phyloP scores from a whole-genome alignment of 169 alveolate species.

The Plasmodium gaboni region DNA sequence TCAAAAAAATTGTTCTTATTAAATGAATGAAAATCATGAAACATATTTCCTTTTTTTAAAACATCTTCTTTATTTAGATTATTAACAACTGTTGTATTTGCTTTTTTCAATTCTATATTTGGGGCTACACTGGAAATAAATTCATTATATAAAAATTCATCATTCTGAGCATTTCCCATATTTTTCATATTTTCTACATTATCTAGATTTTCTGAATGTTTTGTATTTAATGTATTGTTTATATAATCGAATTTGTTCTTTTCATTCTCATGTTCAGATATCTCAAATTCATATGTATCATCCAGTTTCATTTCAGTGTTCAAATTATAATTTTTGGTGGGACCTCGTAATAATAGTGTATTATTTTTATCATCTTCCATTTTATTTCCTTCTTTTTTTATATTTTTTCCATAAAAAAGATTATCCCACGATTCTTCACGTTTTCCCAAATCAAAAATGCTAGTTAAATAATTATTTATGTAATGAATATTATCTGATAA shows the following conservation, averaged over 20 bases:
- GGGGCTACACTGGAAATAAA: background rate
- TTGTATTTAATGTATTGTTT: conserved; percentile 1
- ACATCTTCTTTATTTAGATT: conserved; percentile 5
- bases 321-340: conserved; percentile 45
- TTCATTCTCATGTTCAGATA: conserved; percentile 25
- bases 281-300: conserved; percentile 64
- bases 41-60: conserved; percentile 13
- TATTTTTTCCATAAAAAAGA: background rate
- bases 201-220: conserved; percentile 15
- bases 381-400: conserved; percentile 15
- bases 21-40: conserved; percentile 38
- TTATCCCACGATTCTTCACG: conserved; percentile 15
- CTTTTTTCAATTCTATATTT: conserved; percentile 35
- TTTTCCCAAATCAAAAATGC: conserved; percentile 37
- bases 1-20: conserved; percentile 7
- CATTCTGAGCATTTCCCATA: background rate
- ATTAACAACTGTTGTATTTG: conserved; percentile 13
- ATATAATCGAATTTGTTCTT: background rate
- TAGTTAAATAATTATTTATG: conserved; percentile 49
- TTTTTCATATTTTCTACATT: background rate
- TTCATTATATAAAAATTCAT: background rate
- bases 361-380: conserved; percentile 15
- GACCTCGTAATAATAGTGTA: conserved; percentile 5
- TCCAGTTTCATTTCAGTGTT: conserved; percentile 38
- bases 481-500: conserved; percentile 30